phyloP scores from a whole-genome alignment of 106 monocot genomes.

The Apostasia ramifera region DNA sequence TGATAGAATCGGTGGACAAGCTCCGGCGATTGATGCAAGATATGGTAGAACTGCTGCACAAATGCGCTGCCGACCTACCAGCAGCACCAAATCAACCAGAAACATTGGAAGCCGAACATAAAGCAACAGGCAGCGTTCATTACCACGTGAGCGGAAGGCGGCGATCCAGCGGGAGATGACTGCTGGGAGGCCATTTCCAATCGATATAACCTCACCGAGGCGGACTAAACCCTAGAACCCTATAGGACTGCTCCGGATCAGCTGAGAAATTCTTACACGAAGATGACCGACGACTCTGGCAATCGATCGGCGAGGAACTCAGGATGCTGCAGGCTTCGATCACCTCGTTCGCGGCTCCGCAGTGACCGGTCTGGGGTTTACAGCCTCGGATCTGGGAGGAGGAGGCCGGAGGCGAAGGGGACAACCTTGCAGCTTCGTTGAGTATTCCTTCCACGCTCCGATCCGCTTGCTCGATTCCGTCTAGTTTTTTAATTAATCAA shows the following conservation, averaged over 20 bases:
- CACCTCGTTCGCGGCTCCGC: neutral
- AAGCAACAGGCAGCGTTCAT: neutral
- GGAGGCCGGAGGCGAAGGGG: no score
- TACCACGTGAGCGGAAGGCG: conserved; percentile 12
- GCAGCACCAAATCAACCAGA: neutral
- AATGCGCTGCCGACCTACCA: conserved; percentile 53
- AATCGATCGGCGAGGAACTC: neutral
- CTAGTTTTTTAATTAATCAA: no score
- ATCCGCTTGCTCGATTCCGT: no score
- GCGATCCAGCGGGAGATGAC: conserved; percentile 2
- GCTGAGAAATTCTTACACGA: neutral
- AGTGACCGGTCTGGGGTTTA: neutral
- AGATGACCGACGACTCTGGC: neutral
- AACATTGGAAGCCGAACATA: neutral
- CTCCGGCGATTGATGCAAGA: conserved; percentile 48
- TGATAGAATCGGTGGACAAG: conserved; percentile 51
- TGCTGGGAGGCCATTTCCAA: conserved; percentile 11
- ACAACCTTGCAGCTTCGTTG: no score
- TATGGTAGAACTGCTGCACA: conserved; percentile 53
- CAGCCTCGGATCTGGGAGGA: neutral
- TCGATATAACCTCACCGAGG: no score
- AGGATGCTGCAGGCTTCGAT: neutral
- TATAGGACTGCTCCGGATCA: neutral
- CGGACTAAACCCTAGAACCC: neutral
- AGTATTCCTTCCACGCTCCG: no score